phyloP scores from a whole-genome alignment of 169 alveolate species.

The Eimeria tenella region DNA sequence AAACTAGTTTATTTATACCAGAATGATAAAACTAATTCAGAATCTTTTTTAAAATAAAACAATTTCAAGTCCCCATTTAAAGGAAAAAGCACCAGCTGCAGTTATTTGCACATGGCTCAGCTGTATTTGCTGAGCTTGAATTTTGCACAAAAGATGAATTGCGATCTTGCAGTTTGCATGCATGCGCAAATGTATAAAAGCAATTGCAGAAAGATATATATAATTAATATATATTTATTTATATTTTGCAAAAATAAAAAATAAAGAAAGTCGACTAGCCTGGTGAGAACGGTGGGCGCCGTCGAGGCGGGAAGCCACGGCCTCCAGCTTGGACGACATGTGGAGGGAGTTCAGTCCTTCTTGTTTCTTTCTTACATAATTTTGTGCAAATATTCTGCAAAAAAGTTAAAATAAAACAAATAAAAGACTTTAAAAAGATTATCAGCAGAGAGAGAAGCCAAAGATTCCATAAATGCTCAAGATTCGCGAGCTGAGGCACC shows the following conservation, averaged over 20 bases:
- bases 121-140: no score
- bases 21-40: no score
- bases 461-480: no score
- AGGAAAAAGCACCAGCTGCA: background rate
- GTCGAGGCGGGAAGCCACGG: conserved; percentile 86
- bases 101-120: no score
- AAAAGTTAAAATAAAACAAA: background rate
- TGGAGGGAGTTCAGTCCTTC: conserved; percentile 85
- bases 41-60: no score
- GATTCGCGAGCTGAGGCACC: no score
- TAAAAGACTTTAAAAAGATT: background rate
- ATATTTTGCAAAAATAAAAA: background rate
- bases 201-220: background rate
- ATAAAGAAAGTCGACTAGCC: conserved; percentile 4
- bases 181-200: background rate
- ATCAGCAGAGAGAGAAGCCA: no score
- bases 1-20: no score
- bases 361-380: conserved; percentile 87
- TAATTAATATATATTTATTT: background rate
- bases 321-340: conserved; percentile 87
- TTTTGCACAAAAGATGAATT: background rate
- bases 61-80: no score
- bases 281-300: conserved; percentile 87
- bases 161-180: background rate
- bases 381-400: conserved; percentile 86